Percentiles rank a stretch among this genome's conserved stretches.
These are phyloP conservation scores for Testicularia cyperi DNA, from an alignment of 1,284 basidiomycete species.

Conservation along the genomic window DNA sequence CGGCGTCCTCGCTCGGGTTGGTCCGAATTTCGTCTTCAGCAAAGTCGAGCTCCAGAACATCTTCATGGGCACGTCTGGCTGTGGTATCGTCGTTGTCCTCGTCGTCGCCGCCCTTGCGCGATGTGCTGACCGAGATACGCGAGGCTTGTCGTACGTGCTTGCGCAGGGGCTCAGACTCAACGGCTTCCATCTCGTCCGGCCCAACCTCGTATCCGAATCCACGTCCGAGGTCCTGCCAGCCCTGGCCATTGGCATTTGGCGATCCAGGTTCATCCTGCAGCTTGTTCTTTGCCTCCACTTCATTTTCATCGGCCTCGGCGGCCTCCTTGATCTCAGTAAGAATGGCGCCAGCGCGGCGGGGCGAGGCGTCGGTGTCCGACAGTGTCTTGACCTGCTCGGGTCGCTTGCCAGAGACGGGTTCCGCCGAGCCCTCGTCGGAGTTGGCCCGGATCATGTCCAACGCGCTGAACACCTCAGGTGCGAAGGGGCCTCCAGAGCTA, in stretches of 20 bases:
- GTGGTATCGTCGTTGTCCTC: conserved; percentile 21
- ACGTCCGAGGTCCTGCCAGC: conserved; percentile 42
- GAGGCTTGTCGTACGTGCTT: conserved; percentile 23
- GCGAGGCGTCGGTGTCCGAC: conserved; percentile 19
- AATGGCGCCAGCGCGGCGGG: conserved; percentile 1
- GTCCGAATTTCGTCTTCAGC: conserved; percentile 35
- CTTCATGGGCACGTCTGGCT: no score
- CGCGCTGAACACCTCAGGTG: conserved; percentile 38
- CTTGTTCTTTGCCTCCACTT: no score
- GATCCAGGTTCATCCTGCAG: not conserved
- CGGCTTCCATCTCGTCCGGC: not conserved
- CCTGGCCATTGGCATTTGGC: conserved; percentile 4
- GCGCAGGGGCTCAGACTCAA: not conserved
- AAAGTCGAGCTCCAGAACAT: conserved; percentile 1
- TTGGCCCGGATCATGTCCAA: conserved; percentile 42
- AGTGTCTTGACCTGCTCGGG: conserved; percentile 11
- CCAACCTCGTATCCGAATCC: conserved; percentile 49
- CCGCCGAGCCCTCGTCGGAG: conserved; percentile 19
- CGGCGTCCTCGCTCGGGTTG: conserved; percentile 51
- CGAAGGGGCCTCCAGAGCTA: conserved; percentile 42
- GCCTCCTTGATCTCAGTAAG: conserved; percentile 18
- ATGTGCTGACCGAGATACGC: conserved; percentile 27
- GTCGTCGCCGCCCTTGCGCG: conserved; percentile 8
- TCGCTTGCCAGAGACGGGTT: conserved; percentile 11
- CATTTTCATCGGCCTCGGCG: conserved; percentile 3